A percentile compares a stretch with the other conserved stretches of the same genome.
Conservation (phyloP, 2,329 filamentous ascomycete genomes). For the Aspergillus clavatus region DNA sequence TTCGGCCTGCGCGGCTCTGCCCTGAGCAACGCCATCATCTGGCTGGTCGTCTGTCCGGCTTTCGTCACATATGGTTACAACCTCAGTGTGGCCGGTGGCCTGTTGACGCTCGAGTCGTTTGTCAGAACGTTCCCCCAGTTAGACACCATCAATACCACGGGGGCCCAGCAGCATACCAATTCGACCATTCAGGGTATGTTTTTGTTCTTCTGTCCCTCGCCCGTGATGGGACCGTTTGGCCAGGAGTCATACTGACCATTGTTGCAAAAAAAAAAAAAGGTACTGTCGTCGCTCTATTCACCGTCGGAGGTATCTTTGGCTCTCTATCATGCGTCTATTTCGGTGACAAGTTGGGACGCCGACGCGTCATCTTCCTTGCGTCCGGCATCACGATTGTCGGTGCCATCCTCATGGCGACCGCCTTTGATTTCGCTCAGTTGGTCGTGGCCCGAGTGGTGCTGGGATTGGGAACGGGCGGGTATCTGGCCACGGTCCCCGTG, state of each 20-base stretch:
- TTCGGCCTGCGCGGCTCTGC: constrained; percentile 21
- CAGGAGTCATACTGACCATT: no score
- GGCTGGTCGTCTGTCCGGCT: constrained; percentile 24
- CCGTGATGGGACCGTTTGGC: no score
- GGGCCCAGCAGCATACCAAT: constrained; percentile 32
- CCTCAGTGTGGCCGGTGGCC: constrained; percentile 47
- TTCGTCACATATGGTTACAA: constrained; percentile 50
- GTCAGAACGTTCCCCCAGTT: constrained; percentile 48
- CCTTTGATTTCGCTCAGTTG: constrained; percentile 43
- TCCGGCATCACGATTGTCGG: constrained; percentile 40
- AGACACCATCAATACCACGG: constrained; percentile 43
- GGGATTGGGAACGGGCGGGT: constrained; percentile 41
- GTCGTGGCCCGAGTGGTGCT: constrained; percentile 43
- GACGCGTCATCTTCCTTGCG: constrained; percentile 39
- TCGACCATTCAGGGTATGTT: constrained; percentile 41
- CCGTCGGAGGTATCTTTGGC: constrained; percentile 44
- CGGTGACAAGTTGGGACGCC: constrained; percentile 43
- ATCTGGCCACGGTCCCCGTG: constrained; percentile 45
- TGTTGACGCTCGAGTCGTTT: constrained; percentile 61
- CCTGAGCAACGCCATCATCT: constrained; percentile 20
- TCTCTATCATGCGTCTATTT: constrained; percentile 43
- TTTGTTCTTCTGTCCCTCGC: no score
- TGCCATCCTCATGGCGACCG: constrained; percentile 42
- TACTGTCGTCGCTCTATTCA: constrained; percentile 43
- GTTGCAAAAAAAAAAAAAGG: constrained; percentile 7